These are phyloP conservation scores for Aspergillus phoenicis DNA, from an alignment of 2,329 filamentous ascomycete genomes.

Conservation along the genomic window DNA sequence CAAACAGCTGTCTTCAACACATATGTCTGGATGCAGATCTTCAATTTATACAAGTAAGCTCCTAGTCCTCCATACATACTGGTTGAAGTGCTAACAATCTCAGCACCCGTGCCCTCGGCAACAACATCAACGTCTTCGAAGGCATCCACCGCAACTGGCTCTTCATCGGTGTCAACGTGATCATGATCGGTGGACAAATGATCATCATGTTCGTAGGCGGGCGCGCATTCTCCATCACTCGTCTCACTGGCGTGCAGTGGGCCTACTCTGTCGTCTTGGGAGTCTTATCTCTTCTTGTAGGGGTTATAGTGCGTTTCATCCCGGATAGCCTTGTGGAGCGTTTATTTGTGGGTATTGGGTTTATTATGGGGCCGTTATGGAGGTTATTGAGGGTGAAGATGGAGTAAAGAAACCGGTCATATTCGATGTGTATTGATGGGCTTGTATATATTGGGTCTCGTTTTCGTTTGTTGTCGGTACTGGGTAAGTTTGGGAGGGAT, in stretches of 20 bases:
- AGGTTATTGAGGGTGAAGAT: neutral
- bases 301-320: neutral
- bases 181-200: slow-evolving; percentile 62
- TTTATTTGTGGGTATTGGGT: neutral
- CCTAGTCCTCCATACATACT: neutral
- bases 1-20: slow-evolving; percentile 69
- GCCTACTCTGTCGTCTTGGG: slow-evolving; percentile 27
- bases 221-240: slow-evolving; percentile 55
- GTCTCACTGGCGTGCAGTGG: slow-evolving; percentile 57
- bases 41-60: slow-evolving; percentile 64
- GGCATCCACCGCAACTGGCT: slow-evolving; percentile 60
- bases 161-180: slow-evolving; percentile 59
- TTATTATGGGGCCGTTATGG: neutral
- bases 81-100: neutral
- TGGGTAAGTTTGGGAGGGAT: too few species aligned
- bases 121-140: slow-evolving; percentile 64
- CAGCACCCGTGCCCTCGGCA: slow-evolving; percentile 62
- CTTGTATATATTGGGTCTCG: neutral
- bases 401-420: neutral
- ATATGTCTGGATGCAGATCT: slow-evolving; percentile 74
- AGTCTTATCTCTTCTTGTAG: neutral
- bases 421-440: neutral
- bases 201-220: slow-evolving; percentile 62
- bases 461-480: too few species aligned
- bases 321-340: neutral